Evolutionary conservation across 768 basidiomycete genomes (phyloP), one percentile per base, ranked within the genome.

Genomic region (Lactifluus subvellereus): DNA sequence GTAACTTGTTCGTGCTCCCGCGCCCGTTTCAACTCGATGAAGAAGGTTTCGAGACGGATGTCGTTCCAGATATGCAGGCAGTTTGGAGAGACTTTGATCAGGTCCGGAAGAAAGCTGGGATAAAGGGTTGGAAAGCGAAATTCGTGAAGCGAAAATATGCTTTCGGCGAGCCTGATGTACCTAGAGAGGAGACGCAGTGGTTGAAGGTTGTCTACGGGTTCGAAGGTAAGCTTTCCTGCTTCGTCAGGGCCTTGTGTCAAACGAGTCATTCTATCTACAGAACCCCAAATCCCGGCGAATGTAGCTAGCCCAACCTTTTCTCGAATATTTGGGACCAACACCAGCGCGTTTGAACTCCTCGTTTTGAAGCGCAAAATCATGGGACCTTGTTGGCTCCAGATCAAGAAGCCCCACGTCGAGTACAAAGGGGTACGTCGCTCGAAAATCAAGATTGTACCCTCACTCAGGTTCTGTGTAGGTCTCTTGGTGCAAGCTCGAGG

Each of bases 401-500:
- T 99, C 65, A 88, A 88, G 74, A 82, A 87, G 51, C 87, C 89
- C 1, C 75, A 80, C 27, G 76, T 95, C 18, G 90, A 89, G 54
- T 76, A 86, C 68, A 88, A 91, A 74, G 90, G 89, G 2, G 94
- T 97, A 72, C 57, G 88, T 74, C 30, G 27, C 6, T 61, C 37
- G 14, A 43, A 59, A 56, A 13, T 6, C 48, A 13, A 61, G 4
- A 3, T 60, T 66, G 5, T 33, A 33, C 8, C 1, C 4, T n/a
- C 43, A 27, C 37, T 49, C 10, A 60, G 38, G 48, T 18, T 37
- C 53, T 43, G 45, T 55, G 35, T 35, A 98, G 96, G 82, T 92
- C 37, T 96, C 97, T 1, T 99, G 97, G 97, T 98, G 95, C 70
- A 95, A 95, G 75, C 77, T 98, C 13, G 96, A 99, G 75, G 88